Evolutionary conservation across 495 filamentous ascomycete genomes (phyloP), one percentile per base, ranked within the genome.

Genomic region (Aspergillus wentii): DNA sequence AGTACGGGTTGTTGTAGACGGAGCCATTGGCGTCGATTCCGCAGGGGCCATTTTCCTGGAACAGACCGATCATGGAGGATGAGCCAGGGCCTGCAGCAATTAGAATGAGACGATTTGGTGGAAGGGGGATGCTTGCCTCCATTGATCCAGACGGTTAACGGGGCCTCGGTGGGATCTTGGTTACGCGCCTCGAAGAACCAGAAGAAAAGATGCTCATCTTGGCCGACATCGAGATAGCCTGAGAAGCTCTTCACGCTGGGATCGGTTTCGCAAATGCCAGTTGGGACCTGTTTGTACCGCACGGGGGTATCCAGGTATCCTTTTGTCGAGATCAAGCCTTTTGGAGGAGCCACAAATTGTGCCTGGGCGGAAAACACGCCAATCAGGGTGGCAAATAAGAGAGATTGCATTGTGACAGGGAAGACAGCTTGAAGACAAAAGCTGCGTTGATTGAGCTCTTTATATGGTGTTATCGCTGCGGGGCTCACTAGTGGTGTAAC

Each of bases 171-270:
- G 0, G 79, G 77, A 41, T 80, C 64, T 21, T 48, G 43, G 40
- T 75, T 69, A 39, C 79, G 62, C 4, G 76, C 60, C 50, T 82
- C 77, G 43, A 82, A 82, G 48, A 80, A 80, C 75, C 76, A 81
- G 57, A 69, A 83, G 60, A 83, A 83, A 30, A 80, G 77, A 47
- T 84, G 80, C 49, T 81, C 55, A 47, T 78, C 51, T 34, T 75
- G 73, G 1, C 46, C 64, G 21, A 84, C 69, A 59, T 84, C 81
- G 9, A 79, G 74, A 44, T 83, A 85, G 3, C 81, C 81, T 17
- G 74, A 76, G 54, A 77, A 84, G 38, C 72, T 78, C 53, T 82
- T 82, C 11, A 84, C 78, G 29, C 66, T 59, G 1, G 80, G 79
- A 40, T 80, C 71, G 3, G 74, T 68, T 59, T 85, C 81, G 42